These are phyloP conservation scores for Magnusiomyces sp. DNA, from an alignment of 1,139 yeast species.

Conservation along the genomic window DNA sequence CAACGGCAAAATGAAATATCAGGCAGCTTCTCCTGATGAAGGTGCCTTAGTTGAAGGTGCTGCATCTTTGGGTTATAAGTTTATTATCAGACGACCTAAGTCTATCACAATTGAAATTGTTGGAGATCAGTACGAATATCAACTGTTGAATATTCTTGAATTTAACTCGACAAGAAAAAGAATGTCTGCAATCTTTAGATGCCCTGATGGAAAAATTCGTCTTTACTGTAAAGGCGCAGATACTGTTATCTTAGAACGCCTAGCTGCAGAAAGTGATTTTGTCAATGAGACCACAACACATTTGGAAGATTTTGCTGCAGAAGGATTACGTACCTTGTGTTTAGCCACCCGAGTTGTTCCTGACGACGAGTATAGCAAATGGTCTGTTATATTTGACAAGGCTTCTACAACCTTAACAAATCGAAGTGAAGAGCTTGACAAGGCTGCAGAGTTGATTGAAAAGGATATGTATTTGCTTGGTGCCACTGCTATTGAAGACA, in stretches of 20 bases:
- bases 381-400: constrained; percentile 53
- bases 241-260: constrained; percentile 83
- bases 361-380: constrained; percentile 64
- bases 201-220: constrained; percentile 89
- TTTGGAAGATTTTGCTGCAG: constrained; percentile 93
- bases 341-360: constrained; percentile 77
- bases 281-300: constrained; percentile 77
- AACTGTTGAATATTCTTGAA: constrained; percentile 78
- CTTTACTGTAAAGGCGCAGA: constrained; percentile 97
- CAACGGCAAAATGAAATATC: constrained; percentile 59
- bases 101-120: constrained; percentile 57
- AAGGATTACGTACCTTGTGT: constrained; percentile 91
- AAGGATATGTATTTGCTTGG: constrained; percentile 72
- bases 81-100: constrained; percentile 78
- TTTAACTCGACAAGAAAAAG: constrained; percentile 96
- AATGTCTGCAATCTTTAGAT: constrained; percentile 90
- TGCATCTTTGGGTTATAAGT: constrained; percentile 76
- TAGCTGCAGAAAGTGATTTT: constrained; percentile 67
- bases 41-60: constrained; percentile 98
- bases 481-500: constrained; percentile 97
- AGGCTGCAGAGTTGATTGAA: constrained; percentile 80
- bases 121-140: constrained; percentile 51
- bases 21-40: constrained; percentile 98
- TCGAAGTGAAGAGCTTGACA: constrained; percentile 69
- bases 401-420: constrained; percentile 78